Base-by-base conservation (phyloP, 2,329 filamentous ascomycete species). In the Penicillium sp. region DNA sequence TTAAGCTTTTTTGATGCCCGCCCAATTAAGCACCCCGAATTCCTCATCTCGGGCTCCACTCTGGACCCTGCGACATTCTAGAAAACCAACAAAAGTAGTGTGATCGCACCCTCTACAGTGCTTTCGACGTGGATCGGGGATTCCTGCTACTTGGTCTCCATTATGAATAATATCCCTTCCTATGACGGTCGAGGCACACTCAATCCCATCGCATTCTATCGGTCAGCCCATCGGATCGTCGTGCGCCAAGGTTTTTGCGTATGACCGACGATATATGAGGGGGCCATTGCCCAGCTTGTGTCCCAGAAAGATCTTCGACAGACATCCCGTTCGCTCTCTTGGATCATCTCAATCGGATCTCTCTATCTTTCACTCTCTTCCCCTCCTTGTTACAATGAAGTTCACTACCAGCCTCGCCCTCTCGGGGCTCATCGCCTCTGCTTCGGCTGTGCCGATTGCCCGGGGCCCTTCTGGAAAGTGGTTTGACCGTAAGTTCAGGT, bases 351-450 rank as follows among this genome's bases (percentile, higher is more conserved):
- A 17, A 51, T 4, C n/a, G n/a, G 7, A 38, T 38, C 49, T 28
- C 35, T 12, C 10, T 50, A 7, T 4, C 22, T 28, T 22, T 22
- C 22, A 2, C 22, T 25, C 20, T 28, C 42, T 15, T 4, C 15
- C 14, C 28, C 42, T 28, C 22, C 15, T 12, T 38, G 49, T 39
- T 34, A 51, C 14, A 25, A 51, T 51, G 35, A 51, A 51, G 49
- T 51, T 51, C 15, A n/a, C 49, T 17, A 22, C 7, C 20, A 14
- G 48, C 17, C 34, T 51, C 34, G 48, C 28, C 34, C 28, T 51
- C 20, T 51, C 48, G 31, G 48, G 49, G 31, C 49, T 51, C 35
- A 11, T 51, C 34, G 49, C 49, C 31, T 39, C 49, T n/a, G 49
- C 34, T 2, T 51, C 49, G 35, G 35, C 49, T 38, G 49, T 51